Base-by-base conservation (phyloP, 257 asterid genomes). In the Capsicum chinense region DNA sequence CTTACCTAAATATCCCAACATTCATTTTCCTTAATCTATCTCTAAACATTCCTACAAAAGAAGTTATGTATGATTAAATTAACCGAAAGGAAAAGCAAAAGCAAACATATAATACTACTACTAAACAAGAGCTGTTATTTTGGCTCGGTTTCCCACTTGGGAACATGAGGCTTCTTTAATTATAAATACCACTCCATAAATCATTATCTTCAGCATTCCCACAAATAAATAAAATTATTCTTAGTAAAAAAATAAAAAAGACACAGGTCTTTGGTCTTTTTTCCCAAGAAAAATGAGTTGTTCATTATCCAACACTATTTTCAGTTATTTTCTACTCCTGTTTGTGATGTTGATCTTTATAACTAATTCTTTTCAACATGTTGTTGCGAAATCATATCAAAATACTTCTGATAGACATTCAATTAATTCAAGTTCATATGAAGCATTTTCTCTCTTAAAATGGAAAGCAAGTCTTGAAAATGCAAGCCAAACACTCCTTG, bases 391-490 rank as follows among this genome's bases (percentile, higher is more conserved):
- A 26, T 13, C 48, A 13, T 52, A 26, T 52, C 63, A 13, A 76
- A 76, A 54, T 76, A 48, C 48, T 52, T 76, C 81, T 76, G 26
- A 76, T 26, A 50, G 4, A n/a, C 79, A 9, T 19, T 64, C 74
- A 44, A 79, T 44, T 62, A 54, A n/a, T 56, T 35, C 54, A 26
- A 50, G 26, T 60, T 13, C 84, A 82, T n/a, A 8, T 66, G 66
- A 66, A 82, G 15, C 78, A 82, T 15, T 26, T 66, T 56, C 84
- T 10, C 80, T 83, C 9, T 59, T 83, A 56, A 70, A 56, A 56
- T 70, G 81, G 85, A 83, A 83, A 37, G 17, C 56, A 16, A 73
- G 83, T n/a, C 85, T 83, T 73, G 82, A 83, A 39, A 21, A 19
- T 33, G n/a, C 35, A 42, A 83, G 56, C 54, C 83, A 83, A 71